Percentiles rank a stretch among this genome's conserved stretches.
Conservation (phyloP, 2,329 filamentous ascomycete species). For the Cercospora nicotianae region DNA sequence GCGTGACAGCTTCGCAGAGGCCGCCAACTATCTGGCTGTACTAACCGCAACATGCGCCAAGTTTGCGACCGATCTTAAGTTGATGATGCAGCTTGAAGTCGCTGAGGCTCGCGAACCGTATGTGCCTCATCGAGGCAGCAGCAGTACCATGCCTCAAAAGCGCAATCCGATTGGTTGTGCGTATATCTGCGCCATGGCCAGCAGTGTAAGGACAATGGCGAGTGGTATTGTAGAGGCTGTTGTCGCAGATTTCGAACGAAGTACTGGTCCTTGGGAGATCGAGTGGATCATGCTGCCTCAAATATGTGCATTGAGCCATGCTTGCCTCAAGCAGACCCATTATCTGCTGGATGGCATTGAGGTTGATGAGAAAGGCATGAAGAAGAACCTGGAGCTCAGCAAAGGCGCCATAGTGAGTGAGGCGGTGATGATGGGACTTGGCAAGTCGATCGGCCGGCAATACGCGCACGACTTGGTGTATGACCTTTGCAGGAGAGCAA, state of each 20-base stretch:
- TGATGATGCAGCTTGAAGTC: constrained; percentile 37
- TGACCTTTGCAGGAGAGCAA: constrained; percentile 36
- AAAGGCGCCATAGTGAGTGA: constrained; percentile 40
- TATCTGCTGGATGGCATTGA: constrained; percentile 32
- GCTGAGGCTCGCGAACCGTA: constrained; percentile 41
- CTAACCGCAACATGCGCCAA: constrained; percentile 36
- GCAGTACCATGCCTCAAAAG: constrained; percentile 57
- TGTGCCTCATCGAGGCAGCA: constrained; percentile 55
- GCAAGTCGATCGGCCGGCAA: constrained; percentile 39
- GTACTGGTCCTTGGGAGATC: constrained; percentile 36
- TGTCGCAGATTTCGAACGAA: constrained; percentile 35
- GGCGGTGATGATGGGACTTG: constrained; percentile 44
- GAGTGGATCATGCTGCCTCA: constrained; percentile 37
- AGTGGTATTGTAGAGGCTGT: constrained; percentile 30
- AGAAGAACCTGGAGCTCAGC: constrained; percentile 35
- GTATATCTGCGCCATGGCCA: constrained; percentile 32
- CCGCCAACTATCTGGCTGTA: constrained; percentile 29
- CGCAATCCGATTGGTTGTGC: constrained; percentile 34
- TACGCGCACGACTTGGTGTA: constrained; percentile 41
- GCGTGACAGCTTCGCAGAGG: constrained; percentile 34
- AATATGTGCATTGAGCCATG: constrained; percentile 30
- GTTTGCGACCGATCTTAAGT: constrained; percentile 35
- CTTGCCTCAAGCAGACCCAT: constrained; percentile 30
- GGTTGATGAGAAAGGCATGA: constrained; percentile 33
- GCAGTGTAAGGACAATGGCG: constrained; percentile 27